Conservation (phyloP, 169 alveolate species). For the Eimeria acervulina region DNA sequence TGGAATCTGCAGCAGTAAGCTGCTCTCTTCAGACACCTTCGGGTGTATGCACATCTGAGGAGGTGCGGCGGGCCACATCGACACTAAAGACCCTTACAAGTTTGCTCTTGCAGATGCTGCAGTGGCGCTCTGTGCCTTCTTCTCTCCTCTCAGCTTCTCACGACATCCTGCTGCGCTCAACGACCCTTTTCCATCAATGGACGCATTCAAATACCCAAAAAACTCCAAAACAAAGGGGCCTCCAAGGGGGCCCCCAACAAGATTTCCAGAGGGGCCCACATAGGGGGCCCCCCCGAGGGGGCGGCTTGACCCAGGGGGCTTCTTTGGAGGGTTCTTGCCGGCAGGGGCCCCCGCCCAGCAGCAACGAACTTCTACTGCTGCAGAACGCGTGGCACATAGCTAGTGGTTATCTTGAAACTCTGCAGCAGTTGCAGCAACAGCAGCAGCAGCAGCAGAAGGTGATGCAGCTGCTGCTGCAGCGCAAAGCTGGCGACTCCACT, state of each 20-base stretch:
- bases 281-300: constrained; percentile 2
- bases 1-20: constrained; percentile 6
- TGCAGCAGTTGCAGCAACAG: constrained; percentile 54
- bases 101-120: not conserved
- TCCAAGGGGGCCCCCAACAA: not conserved
- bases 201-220: not conserved
- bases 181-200: not conserved
- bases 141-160: not conserved
- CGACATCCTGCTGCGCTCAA: not conserved
- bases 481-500: not conserved
- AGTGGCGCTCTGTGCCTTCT: not conserved
- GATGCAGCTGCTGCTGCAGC: constrained; percentile 48
- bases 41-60: constrained; percentile 8
- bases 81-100: not conserved
- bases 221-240: not conserved
- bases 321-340: not conserved
- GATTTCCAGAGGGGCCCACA: too few relatives aligned
- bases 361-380: not conserved
- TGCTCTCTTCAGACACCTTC: not conserved
- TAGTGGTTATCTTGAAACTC: constrained; percentile 14
- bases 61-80: not conserved
- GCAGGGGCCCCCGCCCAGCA: not conserved
- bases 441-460: not conserved
- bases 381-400: constrained; percentile 23
- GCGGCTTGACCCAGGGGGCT: not conserved